Base-by-base conservation (phyloP, 2,329 filamentous ascomycete species). In the Diatrype stigma region DNA sequence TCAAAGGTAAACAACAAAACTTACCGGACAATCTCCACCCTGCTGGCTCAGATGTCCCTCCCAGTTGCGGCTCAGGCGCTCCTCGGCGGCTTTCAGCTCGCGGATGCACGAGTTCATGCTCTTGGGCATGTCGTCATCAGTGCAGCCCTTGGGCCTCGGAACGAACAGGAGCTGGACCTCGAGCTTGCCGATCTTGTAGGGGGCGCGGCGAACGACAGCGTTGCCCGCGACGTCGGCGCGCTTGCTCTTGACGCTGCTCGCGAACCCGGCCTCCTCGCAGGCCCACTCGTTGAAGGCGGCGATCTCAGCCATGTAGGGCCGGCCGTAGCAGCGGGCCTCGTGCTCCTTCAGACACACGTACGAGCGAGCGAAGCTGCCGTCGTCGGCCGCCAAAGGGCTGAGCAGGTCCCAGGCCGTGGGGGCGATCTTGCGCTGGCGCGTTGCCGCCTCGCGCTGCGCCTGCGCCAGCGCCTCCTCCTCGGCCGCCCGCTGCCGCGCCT, bases 271-370 rank as follows among this genome's bases (percentile, higher is more conserved):
- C 60, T 94, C 89, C 67, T 99, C 94, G 3, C 89, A 85, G 0
- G 94, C 94, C 94, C 94, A 99, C 73, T 99, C 94, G 64, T 99
- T 99, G 80, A 97, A 99, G 71, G 91, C 95, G 17, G 90, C 89
- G 50, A 97, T 85, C 61, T 97, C 92, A 16, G 92, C 90, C 55
- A 85, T 86, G 63, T 93, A 87, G 8, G 90, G 91, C 17, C 94
- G 86, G 34, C 94, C 94, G 63, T 89, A 99, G 64, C 92, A 94
- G 56, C 86, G 81, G 49, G 83, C 77, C 71, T 99, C 94, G 65
- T 96, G 91, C 66, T 96, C 92, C 68, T 93, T 94, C 47, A 99
- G 80, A 62, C 90, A 93, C 17, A 99, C 87, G 61, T 99, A 99
- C 3, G 94, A 87, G 49, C 94, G 87, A 21, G 87, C 94, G 68